Evolutionary conservation across 2,329 filamentous ascomycete genomes (phyloP), one percentile per base, ranked within the genome.

Genomic region (Penicillium italicum): DNA sequence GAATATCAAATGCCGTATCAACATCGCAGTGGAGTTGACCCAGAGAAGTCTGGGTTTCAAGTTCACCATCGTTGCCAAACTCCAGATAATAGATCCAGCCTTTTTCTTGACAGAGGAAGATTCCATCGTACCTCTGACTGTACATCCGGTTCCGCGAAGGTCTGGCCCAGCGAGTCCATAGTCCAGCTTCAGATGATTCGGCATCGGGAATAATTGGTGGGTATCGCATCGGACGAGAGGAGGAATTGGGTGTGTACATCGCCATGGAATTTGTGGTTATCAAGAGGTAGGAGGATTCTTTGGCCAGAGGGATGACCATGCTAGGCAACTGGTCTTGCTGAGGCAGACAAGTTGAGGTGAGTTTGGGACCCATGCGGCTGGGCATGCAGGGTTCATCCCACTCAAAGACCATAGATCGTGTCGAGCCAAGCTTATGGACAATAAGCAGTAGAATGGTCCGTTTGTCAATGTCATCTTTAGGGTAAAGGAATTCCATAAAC

Each of bases 31-130:
- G 80, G 61, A 90, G 85, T 48, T 81, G 80, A 8, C 88, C 88
- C 55, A 90, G 79, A 51, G 82, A 79, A 43, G 81, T 79, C 51
- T 81, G 77, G 38, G 80, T 78, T 49, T 81, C 78, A 50, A 86
- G 70, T 80, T 82, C 77, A 6, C 74, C 72, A 46, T 77, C 71
- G 31, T 80, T 80, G 41, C 83, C 82, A 56, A 90, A 84, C 62
- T 91, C 86, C 5, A 93, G 74, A 61, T 88, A 89, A 51, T 86
- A 82, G 10, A 97, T 81, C 46, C 86, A 78, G 3, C 94, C 94
- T 68, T 97, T 93, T 74, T 97, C 93, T 52, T 92, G 85, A 11
- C 88, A 89, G 16, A 99, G 77, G 67, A 94, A 96, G 46, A 97
- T 85, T 57, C 87, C 85, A 67, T 97, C 94, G 34, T 86, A 85